A percentile compares a stretch with the other conserved stretches of the same genome.
phyloP scores from a whole-genome alignment of 2,329 filamentous ascomycete genomes.

The Venturiaceae sp. region DNA sequence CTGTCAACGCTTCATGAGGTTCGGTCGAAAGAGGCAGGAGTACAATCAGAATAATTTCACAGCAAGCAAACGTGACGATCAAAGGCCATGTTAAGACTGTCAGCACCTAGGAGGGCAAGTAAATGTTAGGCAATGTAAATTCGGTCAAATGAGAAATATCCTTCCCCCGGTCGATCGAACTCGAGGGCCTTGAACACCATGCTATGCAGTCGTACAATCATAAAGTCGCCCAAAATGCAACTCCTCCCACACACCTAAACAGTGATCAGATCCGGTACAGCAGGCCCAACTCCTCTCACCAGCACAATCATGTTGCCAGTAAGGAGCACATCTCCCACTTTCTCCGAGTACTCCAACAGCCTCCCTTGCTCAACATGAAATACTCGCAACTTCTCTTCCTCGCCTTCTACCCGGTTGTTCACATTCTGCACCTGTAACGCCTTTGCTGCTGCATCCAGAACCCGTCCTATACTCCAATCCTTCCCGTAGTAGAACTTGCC shows the following conservation, averaged over 20 bases:
- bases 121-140: neutral
- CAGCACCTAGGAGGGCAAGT: too few relatives aligned
- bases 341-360: constrained; percentile 79
- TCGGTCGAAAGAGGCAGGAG: too few relatives aligned
- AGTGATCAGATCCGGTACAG: constrained; percentile 3
- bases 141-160: neutral
- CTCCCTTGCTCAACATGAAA: constrained; percentile 90
- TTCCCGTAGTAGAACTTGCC: constrained; percentile 40
- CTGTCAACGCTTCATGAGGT: too few relatives aligned
- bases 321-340: constrained; percentile 61
- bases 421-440: constrained; percentile 71
- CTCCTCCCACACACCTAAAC: neutral
- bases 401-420: constrained; percentile 67
- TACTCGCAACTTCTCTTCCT: constrained; percentile 72
- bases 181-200: neutral
- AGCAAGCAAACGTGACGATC: too few relatives aligned
- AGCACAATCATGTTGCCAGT: constrained; percentile 88
- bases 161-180: neutral
- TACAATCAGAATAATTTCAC: too few relatives aligned
- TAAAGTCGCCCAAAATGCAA: neutral
- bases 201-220: neutral
- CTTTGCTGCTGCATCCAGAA: constrained; percentile 70
- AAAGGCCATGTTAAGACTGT: too few relatives aligned
- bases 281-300: constrained; percentile 68
- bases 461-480: constrained; percentile 82